A percentile compares a stretch with the other conserved stretches of the same genome.
These are phyloP conservation scores for Asterella californica DNA, from an alignment of 225 moss, liverwort and hornwort species.

Conservation along the genomic window DNA sequence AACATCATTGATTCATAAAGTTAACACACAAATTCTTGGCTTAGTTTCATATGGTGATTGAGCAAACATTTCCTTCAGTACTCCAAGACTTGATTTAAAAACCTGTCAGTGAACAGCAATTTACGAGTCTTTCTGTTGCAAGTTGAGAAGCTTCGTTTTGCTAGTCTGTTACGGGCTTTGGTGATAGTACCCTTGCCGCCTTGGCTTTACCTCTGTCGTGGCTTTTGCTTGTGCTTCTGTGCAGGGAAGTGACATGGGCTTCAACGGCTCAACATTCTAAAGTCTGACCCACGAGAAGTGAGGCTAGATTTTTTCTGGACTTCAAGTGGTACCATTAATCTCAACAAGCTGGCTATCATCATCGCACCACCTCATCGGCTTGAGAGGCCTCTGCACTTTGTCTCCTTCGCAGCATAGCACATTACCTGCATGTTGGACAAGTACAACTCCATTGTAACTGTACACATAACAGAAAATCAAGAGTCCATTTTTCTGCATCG, in stretches of 20 bases:
- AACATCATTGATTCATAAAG: background rate
- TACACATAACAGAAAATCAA: background rate
- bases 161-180: background rate
- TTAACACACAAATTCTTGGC: background rate
- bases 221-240: conserved; percentile 3
- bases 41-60: background rate
- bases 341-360: background rate
- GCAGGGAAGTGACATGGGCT: conserved; percentile 40
- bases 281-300: no score
- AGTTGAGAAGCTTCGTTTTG: background rate
- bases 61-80: no score
- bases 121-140: background rate
- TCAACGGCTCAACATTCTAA: conserved; percentile 41
- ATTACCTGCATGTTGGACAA: background rate
- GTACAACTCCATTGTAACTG: background rate
- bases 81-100: background rate
- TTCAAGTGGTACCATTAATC: background rate
- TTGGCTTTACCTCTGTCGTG: background rate
- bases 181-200: background rate
- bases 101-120: background rate
- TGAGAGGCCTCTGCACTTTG: background rate
- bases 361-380: background rate
- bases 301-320: background rate
- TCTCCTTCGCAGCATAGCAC: background rate
- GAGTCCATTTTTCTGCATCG: background rate